Evolutionary conservation across 2,329 filamentous ascomycete genomes (phyloP).

Genomic region (Paecilomyces fulvus): DNA sequence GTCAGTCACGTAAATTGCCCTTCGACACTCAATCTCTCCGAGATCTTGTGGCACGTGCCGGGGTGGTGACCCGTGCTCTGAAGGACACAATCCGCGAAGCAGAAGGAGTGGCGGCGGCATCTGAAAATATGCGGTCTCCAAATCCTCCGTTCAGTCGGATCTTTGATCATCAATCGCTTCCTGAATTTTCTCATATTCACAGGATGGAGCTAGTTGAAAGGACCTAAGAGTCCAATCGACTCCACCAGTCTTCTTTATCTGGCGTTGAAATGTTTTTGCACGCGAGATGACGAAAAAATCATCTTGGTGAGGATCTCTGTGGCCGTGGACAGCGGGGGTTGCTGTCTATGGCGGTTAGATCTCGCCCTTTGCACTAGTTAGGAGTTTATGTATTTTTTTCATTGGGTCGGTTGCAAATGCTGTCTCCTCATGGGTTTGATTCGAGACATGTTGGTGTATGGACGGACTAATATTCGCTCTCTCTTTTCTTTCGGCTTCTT

Average conservation of each 20-base stretch:
- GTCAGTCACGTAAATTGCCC: slow-evolving; percentile 45
- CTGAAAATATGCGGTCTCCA: slow-evolving; percentile 21
- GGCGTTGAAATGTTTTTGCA: slow-evolving; percentile 2
- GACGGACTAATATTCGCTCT: background rate
- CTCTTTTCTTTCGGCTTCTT: background rate
- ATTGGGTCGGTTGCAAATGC: background rate
- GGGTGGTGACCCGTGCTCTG: slow-evolving; percentile 40
- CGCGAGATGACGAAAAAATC: background rate
- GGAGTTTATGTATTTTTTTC: background rate
- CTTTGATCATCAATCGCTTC: slow-evolving; percentile 35
- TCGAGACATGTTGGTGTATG: background rate
- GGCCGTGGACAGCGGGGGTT: background rate
- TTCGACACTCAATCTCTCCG: slow-evolving; percentile 58
- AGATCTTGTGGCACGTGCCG: slow-evolving; percentile 49
- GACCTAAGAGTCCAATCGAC: background rate
- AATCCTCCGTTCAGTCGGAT: slow-evolving; percentile 42
- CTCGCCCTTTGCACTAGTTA: background rate
- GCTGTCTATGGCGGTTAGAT: background rate
- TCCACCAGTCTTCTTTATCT: background rate
- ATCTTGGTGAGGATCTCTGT: background rate
- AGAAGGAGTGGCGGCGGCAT: slow-evolving; percentile 33
- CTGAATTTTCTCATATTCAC: slow-evolving; percentile 16
- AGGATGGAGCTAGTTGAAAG: background rate
- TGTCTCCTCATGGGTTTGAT: background rate
- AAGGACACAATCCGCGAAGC: slow-evolving; percentile 44